phyloP scores from a whole-genome alignment of 2,329 filamentous ascomycete species.

The Ophiostoma tasmaniense region DNA sequence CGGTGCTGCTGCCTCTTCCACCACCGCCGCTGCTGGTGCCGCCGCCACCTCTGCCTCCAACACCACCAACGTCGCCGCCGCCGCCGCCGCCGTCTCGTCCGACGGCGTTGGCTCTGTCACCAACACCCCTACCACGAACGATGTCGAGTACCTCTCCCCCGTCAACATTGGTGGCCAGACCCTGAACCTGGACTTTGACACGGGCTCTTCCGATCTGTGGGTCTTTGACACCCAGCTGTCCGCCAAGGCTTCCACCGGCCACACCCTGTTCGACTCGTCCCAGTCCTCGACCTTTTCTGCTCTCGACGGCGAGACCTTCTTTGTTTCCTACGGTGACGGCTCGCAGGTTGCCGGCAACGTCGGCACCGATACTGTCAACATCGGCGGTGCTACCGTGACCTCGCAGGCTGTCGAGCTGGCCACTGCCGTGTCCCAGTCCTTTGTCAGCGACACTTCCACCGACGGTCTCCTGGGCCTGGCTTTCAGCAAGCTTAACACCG shows the following conservation, averaged over 20 bases:
- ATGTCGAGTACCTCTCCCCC: constrained; percentile 61
- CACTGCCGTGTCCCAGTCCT: constrained; percentile 47
- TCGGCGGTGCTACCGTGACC: constrained; percentile 55
- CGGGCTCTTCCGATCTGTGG: constrained; percentile 70
- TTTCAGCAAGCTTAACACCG: constrained; percentile 57
- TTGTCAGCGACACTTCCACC: constrained; percentile 50
- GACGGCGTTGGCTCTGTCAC: constrained; percentile 48
- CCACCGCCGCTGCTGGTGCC: neutral
- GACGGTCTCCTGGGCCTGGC: constrained; percentile 64
- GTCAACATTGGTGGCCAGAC: constrained; percentile 62
- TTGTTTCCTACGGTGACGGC: constrained; percentile 61
- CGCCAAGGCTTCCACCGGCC: constrained; percentile 35
- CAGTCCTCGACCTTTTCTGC: constrained; percentile 30
- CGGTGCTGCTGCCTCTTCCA: neutral
- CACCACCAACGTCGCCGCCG: constrained; percentile 21
- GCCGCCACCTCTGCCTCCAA: neutral
- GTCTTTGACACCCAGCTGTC: constrained; percentile 57
- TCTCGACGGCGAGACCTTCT: constrained; percentile 43
- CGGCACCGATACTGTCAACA: constrained; percentile 57
- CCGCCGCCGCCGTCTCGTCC: constrained; percentile 18
- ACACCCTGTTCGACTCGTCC: constrained; percentile 35
- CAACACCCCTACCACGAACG: constrained; percentile 55
- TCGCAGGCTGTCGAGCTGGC: constrained; percentile 62
- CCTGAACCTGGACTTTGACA: constrained; percentile 64
- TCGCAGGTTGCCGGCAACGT: constrained; percentile 56